phyloP scores from a whole-genome alignment of 257 asterid species.

The Solanum virginianum region DNA sequence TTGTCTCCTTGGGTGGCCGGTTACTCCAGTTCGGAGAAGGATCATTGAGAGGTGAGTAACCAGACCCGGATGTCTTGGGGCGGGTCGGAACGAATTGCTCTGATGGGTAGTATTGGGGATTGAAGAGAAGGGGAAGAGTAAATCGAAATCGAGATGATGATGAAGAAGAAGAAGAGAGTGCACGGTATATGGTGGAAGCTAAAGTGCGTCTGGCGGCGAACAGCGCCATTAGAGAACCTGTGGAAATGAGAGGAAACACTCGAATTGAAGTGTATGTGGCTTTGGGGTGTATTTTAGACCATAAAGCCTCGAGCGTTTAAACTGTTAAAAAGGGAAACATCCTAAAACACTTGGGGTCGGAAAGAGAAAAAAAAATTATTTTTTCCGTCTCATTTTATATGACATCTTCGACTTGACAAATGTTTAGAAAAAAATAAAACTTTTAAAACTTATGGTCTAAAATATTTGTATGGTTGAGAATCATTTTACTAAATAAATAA shows the following conservation, averaged over 20 bases:
- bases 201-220: conserved; percentile 58
- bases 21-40: conserved; percentile 98
- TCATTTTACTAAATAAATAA: too few species aligned
- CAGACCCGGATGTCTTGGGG: conserved; percentile 49
- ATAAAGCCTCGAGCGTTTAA: not conserved
- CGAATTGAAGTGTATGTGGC: too few species aligned
- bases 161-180: conserved; percentile 18
- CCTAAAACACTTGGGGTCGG: not conserved
- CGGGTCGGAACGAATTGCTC: conserved; percentile 27
- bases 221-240: conserved; percentile 13
- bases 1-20: conserved; percentile 88
- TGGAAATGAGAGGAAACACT: not conserved
- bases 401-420: too few species aligned
- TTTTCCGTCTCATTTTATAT: too few species aligned
- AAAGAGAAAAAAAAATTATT: not conserved
- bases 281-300: too few species aligned
- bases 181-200: conserved; percentile 35
- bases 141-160: conserved; percentile 29
- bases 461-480: too few species aligned
- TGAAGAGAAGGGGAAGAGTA: conserved; percentile 25
- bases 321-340: not conserved
- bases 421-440: rapidly evolving
- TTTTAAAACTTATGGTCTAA: too few species aligned
- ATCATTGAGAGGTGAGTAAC: conserved; percentile 81
- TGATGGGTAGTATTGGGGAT: not conserved